Percentiles rank a stretch among this genome's conserved stretches.
These are phyloP conservation scores for Nicotiana undulata DNA, from an alignment of 257 asterid species.

Conservation along the genomic window DNA sequence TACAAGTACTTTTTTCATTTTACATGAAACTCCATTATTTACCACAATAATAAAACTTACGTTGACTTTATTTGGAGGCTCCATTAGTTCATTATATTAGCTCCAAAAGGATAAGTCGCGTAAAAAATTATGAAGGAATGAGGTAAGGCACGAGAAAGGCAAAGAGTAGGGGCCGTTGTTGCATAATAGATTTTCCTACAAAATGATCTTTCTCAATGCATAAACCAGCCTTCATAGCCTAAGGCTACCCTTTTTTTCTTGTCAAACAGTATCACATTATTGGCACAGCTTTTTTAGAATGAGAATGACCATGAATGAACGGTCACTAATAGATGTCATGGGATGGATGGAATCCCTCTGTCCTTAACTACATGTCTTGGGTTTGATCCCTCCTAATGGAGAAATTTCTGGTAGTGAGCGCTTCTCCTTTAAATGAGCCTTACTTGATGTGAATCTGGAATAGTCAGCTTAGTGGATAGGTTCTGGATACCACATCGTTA, in stretches of 20 bases:
- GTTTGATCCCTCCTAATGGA: too few relatives aligned
- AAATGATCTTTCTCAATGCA: not conserved
- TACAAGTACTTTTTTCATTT: not conserved
- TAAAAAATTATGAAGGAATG: not conserved
- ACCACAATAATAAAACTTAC: not conserved
- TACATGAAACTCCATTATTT: not conserved
- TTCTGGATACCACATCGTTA: too few relatives aligned
- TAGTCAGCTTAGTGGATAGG: too few relatives aligned
- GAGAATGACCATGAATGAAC: too few relatives aligned
- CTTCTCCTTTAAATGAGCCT: too few relatives aligned
- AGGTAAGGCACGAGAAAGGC: not conserved
- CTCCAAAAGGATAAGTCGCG: conserved; percentile 1
- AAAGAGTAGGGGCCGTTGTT: not conserved
- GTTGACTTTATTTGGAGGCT: not conserved
- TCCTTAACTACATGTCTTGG: too few relatives aligned
- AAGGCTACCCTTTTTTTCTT: not conserved
- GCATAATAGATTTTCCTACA: not conserved
- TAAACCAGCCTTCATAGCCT: not conserved
- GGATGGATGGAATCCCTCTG: too few relatives aligned
- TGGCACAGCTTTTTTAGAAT: not conserved
- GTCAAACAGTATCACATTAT: not conserved
- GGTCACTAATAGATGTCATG: too few relatives aligned
- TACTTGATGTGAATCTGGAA: too few relatives aligned
- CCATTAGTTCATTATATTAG: not conserved
- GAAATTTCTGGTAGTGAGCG: too few relatives aligned